A percentile compares a stretch with the other conserved stretches of the same genome.
These are phyloP conservation scores for Fomes fomentarius DNA, from an alignment of 1,284 basidiomycete species.

Conservation along the genomic window DNA sequence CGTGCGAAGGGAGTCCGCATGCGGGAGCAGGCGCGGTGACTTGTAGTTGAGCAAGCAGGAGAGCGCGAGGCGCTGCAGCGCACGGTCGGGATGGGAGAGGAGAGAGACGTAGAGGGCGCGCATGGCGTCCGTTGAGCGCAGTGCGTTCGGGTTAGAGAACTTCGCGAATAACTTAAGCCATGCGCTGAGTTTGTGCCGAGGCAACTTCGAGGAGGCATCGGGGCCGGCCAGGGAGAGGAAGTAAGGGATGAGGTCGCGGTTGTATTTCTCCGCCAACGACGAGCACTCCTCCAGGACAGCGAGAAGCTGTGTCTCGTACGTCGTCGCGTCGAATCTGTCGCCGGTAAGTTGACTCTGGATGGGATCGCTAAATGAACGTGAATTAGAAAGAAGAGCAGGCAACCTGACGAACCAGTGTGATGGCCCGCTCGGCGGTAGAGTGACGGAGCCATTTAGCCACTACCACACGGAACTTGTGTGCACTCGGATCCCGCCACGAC, in stretches of 20 bases:
- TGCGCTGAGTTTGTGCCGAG: constrained; percentile 61
- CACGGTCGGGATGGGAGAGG: constrained; percentile 86
- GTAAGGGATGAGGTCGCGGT: constrained; percentile 77
- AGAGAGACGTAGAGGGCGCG: constrained; percentile 71
- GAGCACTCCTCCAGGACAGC: constrained; percentile 67
- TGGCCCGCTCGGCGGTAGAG: constrained; percentile 26
- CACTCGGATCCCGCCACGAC: constrained; percentile 74
- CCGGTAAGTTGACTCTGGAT: constrained; percentile 58
- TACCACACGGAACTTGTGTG: constrained; percentile 57
- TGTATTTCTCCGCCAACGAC: constrained; percentile 82
- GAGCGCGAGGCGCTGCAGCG: constrained; percentile 79
- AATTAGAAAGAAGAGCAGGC: not conserved
- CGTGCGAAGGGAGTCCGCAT: constrained; percentile 69
- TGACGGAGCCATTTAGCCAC: constrained; percentile 50
- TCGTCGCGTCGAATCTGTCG: constrained; percentile 74
- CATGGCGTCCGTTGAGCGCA: constrained; percentile 73
- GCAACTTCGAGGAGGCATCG: constrained; percentile 45
- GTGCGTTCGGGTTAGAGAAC: constrained; percentile 89
- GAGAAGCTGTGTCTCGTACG: constrained; percentile 85
- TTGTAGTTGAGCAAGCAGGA: constrained; percentile 89
- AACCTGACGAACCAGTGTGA: constrained; percentile 41
- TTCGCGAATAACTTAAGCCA: constrained; percentile 91
- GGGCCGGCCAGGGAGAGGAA: constrained; percentile 66
- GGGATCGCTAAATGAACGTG: no score
- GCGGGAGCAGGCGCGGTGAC: constrained; percentile 63